Conservation (phyloP, 1,284 basidiomycete species). For the Farysia itapuensis region DNA sequence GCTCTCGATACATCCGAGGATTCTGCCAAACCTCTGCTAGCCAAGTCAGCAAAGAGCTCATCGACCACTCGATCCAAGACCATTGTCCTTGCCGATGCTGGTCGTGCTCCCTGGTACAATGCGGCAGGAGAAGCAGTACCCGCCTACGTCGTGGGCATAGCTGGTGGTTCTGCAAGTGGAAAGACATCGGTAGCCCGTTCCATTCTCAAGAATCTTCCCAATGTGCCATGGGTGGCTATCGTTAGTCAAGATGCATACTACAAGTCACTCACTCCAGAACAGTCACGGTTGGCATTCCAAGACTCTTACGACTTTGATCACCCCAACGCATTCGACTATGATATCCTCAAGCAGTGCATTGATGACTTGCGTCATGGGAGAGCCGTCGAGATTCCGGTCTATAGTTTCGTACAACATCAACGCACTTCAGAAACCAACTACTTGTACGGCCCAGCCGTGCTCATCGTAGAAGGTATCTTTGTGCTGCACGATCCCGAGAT, state of each 20-base stretch:
- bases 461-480: constrained; percentile 94
- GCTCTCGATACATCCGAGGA: constrained; percentile 6
- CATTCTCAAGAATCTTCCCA: constrained; percentile 46
- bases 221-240: constrained; percentile 57
- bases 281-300: constrained; percentile 75
- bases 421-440: constrained; percentile 82
- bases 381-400: constrained; percentile 74
- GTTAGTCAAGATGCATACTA: constrained; percentile 85
- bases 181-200: constrained; percentile 68
- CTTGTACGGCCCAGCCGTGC: constrained; percentile 90
- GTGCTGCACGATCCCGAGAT: constrained; percentile 71
- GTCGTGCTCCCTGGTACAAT: constrained; percentile 65
- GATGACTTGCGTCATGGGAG: constrained; percentile 73
- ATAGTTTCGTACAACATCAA: constrained; percentile 90
- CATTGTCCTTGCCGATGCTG: constrained; percentile 45
- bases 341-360: constrained; percentile 79
- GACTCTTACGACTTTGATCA: constrained; percentile 90
- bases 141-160: constrained; percentile 85
- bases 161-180: constrained; percentile 88
- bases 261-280: constrained; percentile 74
- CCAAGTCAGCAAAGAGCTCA: not conserved
- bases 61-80: constrained; percentile 33
- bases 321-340: constrained; percentile 88
- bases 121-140: constrained; percentile 69
- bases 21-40: not conserved